These are phyloP conservation scores for Blastomyces gilchristii DNA, from an alignment of 2,329 filamentous ascomycete genomes.

Conservation along the genomic window DNA sequence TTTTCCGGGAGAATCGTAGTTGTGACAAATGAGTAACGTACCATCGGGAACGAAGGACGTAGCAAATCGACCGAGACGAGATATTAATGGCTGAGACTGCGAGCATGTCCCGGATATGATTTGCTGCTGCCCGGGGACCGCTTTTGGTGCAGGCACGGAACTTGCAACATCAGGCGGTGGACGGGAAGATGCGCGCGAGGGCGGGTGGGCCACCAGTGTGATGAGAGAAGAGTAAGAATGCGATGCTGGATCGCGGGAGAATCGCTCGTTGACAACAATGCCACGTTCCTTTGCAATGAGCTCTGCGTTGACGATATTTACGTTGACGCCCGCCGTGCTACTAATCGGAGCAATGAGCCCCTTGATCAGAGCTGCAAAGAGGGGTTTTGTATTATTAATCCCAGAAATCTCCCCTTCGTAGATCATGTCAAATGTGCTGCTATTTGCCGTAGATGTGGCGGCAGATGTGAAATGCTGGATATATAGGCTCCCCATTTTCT, in stretches of 20 bases:
- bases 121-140: conserved; percentile 33
- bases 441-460: conserved; percentile 39
- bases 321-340: conserved; percentile 53
- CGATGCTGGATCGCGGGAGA: conserved; percentile 50
- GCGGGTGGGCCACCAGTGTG: conserved; percentile 50
- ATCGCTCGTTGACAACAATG: conserved; percentile 65
- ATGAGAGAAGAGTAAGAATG: conserved; percentile 61
- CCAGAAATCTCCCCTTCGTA: conserved; percentile 66
- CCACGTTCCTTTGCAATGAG: conserved; percentile 67
- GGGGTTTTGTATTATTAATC: conserved; percentile 63
- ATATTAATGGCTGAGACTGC: conserved; percentile 48
- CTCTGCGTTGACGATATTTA: conserved; percentile 75
- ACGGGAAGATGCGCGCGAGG: conserved; percentile 26
- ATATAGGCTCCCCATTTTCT: conserved; percentile 69
- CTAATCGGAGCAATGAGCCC: conserved; percentile 62
- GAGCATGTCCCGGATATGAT: conserved; percentile 40
- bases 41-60: conserved; percentile 65
- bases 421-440: conserved; percentile 62
- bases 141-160: conserved; percentile 18
- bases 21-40: conserved; percentile 65
- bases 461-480: conserved; percentile 58
- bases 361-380: conserved; percentile 70
- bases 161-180: conserved; percentile 17
- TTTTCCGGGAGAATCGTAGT: conserved; percentile 72
- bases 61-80: conserved; percentile 60